Evolutionary conservation across 108 stramenopile genomes (phyloP).

Genomic region (Mediolabrus comicus): DNA sequence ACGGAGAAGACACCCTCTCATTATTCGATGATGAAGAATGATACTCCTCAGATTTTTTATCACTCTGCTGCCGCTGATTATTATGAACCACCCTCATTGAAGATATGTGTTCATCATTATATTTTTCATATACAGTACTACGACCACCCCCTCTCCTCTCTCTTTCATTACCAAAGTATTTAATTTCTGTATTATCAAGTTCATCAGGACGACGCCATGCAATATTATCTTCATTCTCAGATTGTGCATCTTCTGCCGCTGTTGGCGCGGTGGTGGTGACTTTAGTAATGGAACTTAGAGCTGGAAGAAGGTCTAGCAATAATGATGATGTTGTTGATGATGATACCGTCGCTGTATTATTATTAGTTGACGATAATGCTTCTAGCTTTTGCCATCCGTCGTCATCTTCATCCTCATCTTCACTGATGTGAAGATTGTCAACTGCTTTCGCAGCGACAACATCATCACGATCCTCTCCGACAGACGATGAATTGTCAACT

Average conservation of each 20-base stretch:
- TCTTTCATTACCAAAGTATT: background rate
- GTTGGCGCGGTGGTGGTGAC: background rate
- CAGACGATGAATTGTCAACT: background rate
- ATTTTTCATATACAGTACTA: background rate
- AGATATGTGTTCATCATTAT: background rate
- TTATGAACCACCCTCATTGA: background rate
- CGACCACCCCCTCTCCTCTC: background rate
- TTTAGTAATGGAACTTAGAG: conserved; percentile 10
- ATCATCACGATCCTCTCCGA: background rate
- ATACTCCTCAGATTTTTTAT: background rate
- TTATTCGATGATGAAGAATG: background rate
- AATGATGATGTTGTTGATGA: background rate
- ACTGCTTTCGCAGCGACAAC: background rate
- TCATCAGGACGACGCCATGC: conserved; percentile 19
- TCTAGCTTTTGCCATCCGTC: conserved; percentile 19
- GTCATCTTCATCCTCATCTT: conserved; percentile 7
- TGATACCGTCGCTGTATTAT: background rate
- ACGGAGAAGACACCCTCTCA: background rate
- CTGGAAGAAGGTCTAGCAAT: conserved; percentile 10
- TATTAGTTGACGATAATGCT: background rate
- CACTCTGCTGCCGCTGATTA: background rate
- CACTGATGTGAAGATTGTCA: background rate
- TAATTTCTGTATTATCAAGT: conserved; percentile 3
- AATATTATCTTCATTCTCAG: conserved; percentile 22
- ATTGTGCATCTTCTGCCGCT: conserved; percentile 1